These are phyloP conservation scores for Scleroderma citrinum DNA, from an alignment of 768 basidiomycete species.

Conservation along the genomic window DNA sequence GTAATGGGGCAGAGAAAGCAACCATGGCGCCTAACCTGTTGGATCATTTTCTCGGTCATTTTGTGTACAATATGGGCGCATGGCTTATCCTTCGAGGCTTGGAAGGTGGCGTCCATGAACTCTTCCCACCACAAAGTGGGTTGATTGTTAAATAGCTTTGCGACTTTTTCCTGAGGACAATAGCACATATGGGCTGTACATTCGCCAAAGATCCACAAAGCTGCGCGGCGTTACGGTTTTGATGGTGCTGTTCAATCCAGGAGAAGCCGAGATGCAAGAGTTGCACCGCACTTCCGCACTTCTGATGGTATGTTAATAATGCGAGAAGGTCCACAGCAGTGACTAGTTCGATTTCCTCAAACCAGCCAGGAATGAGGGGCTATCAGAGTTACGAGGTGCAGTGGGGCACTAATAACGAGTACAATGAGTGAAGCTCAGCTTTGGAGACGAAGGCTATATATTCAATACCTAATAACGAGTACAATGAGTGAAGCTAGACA, in stretches of 20 bases:
- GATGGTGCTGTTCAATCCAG: slow-evolving; percentile 9
- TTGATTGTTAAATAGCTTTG: background rate
- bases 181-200: background rate
- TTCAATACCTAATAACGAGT: too few relatives aligned
- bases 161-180: background rate
- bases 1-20: slow-evolving; percentile 3
- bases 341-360: slow-evolving; percentile 25
- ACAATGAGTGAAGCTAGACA: too few relatives aligned
- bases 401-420: too few relatives aligned
- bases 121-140: slow-evolving; percentile 16
- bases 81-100: too few relatives aligned
- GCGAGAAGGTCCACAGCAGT: slow-evolving; percentile 19
- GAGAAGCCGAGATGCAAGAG: too few relatives aligned
- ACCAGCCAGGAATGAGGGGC: slow-evolving; percentile 17
- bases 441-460: too few relatives aligned
- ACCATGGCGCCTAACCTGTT: background rate
- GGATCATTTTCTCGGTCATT: background rate
- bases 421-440: too few relatives aligned
- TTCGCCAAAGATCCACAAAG: background rate
- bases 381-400: too few relatives aligned
- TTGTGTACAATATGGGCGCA: slow-evolving; percentile 5
- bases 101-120: slow-evolving; percentile 12
- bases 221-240: background rate
- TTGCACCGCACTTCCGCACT: slow-evolving; percentile 11
- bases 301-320: slow-evolving; percentile 17